Evolutionary conservation across 73 alveolate species (phyloP).

Genomic region (Paramecium tetraurelia): DNA sequence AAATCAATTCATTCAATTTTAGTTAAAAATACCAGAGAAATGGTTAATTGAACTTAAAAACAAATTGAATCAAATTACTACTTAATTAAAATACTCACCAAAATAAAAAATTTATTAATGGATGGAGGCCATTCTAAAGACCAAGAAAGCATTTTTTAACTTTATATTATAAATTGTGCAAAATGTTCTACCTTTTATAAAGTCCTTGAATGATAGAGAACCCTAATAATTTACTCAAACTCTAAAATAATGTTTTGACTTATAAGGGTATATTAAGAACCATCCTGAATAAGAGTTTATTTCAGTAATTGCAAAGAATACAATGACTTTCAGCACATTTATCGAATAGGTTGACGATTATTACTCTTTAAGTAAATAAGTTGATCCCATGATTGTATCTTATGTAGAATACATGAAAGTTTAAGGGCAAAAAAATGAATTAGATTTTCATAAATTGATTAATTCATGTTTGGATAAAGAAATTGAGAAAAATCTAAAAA

Average conservation of each 20-base stretch:
- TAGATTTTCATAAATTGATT: neutral
- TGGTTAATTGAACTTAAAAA: neutral
- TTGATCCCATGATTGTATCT: neutral
- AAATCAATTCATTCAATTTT: neutral
- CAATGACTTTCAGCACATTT: neutral
- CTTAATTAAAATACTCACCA: neutral
- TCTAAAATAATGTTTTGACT: conserved; percentile 5
- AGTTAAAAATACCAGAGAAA: conserved; percentile 34
- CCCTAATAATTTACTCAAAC: neutral
- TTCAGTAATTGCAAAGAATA: neutral
- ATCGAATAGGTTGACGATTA: conserved; percentile 19
- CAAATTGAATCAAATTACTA: neutral
- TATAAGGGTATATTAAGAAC: neutral
- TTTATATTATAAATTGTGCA: neutral
- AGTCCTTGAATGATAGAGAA: conserved; percentile 8
- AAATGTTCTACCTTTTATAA: conserved; percentile 28
- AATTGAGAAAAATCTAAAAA: neutral
- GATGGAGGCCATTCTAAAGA: conserved; percentile 48
- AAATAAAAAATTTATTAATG: conserved; percentile 37
- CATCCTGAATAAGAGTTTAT: conserved; percentile 19
- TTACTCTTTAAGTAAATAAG: neutral
- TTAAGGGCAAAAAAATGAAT: neutral
- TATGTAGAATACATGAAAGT: conserved; percentile 35
- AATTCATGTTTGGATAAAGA: neutral
- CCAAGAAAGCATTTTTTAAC: conserved; percentile 5